A percentile compares a stretch with the other conserved stretches of the same genome.
Conservation (phyloP, 371 early-diverging fungal genomes). For the Chytridium lagenaria region DNA sequence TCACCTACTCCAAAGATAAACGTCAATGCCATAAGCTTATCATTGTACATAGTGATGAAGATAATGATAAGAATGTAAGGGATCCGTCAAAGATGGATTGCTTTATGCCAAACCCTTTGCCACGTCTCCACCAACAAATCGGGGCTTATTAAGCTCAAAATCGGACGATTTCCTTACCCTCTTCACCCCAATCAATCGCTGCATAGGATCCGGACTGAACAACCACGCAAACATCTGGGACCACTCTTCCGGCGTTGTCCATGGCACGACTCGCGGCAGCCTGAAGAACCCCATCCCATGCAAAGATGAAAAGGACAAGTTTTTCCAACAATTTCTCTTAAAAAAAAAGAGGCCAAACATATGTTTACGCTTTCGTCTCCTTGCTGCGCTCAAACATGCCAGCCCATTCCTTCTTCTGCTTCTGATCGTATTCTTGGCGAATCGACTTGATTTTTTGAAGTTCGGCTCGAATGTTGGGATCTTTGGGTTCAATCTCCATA, state of each 20-base stretch:
- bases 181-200: conserved; percentile 33
- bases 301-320: background rate
- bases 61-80: background rate
- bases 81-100: background rate
- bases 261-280: conserved; percentile 58
- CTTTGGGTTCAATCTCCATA: conserved; percentile 43
- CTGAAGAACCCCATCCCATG: background rate
- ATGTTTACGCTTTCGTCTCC: background rate
- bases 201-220: conserved; percentile 45
- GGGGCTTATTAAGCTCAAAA: too few species aligned
- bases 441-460: conserved; percentile 27
- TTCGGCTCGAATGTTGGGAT: conserved; percentile 39
- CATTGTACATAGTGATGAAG: background rate
- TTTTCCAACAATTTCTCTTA: background rate
- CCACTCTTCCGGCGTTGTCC: conserved; percentile 62
- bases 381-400: conserved; percentile 34
- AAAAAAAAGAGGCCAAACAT: background rate
- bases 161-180: conserved; percentile 32
- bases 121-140: too few species aligned
- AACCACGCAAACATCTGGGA: conserved; percentile 49
- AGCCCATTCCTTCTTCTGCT: conserved; percentile 41
- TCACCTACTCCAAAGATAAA: conserved; percentile 45
- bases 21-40: background rate
- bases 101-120: too few species aligned
- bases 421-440: conserved; percentile 32